Evolutionary conservation across 1,139 yeast species (phyloP).

Genomic region (Kodamaea derodonti): DNA sequence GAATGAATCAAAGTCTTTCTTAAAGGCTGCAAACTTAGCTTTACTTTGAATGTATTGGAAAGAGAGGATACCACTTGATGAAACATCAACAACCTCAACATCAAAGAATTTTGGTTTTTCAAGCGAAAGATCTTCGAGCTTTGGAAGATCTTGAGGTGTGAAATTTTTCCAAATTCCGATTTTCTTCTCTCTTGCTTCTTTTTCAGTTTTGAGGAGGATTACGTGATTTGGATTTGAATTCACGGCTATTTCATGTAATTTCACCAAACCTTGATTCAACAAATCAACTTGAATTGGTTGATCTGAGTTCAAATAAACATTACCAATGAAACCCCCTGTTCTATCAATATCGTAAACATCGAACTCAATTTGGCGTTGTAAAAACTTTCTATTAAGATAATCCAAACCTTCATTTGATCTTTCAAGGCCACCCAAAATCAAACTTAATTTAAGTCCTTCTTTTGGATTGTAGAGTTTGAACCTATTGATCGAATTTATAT

Average conservation of each 20-base stretch:
- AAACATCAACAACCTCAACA: constrained; percentile 56
- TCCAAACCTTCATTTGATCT: constrained; percentile 54
- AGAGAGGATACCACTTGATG: constrained; percentile 46
- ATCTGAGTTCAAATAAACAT: constrained; percentile 47
- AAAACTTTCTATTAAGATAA: constrained; percentile 50
- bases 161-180: constrained; percentile 68
- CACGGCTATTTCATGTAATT: constrained; percentile 64
- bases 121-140: constrained; percentile 19
- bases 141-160: constrained; percentile 33
- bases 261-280: constrained; percentile 61
- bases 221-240: constrained; percentile 51
- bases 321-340: constrained; percentile 79
- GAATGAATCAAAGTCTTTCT: constrained; percentile 44
- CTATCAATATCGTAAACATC: constrained; percentile 70
- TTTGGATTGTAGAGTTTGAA: constrained; percentile 65
- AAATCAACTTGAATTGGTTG: constrained; percentile 60
- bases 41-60: constrained; percentile 46
- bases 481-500: constrained; percentile 63
- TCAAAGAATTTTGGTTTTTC: constrained; percentile 54
- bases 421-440: constrained; percentile 74
- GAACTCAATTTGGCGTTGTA: constrained; percentile 72
- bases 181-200: constrained; percentile 49
- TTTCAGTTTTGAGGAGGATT: constrained; percentile 60
- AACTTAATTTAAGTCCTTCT: constrained; percentile 65
- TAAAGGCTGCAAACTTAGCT: constrained; percentile 38